Conservation (phyloP, 2,329 filamentous ascomycete species). For the Xylariaceae sp. region DNA sequence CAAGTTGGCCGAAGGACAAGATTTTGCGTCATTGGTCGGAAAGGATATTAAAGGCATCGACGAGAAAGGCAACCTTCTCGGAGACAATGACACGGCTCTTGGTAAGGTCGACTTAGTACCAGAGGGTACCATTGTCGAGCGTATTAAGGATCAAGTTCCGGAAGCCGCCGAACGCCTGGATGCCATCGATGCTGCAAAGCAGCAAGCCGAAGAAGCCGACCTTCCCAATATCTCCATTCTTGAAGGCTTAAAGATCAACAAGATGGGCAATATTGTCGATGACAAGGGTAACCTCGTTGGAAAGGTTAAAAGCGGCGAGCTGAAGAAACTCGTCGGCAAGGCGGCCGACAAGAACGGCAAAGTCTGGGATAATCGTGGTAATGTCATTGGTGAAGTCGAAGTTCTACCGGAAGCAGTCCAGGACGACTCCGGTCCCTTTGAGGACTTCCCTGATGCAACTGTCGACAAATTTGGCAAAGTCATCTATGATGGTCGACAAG, state of each 20-base stretch:
- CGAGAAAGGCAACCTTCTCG: slow-evolving; percentile 68
- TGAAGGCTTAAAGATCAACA: slow-evolving; percentile 51
- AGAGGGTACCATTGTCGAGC: slow-evolving; percentile 47
- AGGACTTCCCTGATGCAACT: slow-evolving; percentile 46
- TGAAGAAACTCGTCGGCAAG: slow-evolving; percentile 51
- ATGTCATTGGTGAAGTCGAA: slow-evolving; percentile 48
- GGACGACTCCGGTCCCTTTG: slow-evolving; percentile 45
- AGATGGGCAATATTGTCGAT: slow-evolving; percentile 54
- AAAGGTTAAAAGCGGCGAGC: slow-evolving; percentile 50
- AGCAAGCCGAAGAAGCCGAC: slow-evolving; percentile 25
- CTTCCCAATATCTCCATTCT: slow-evolving; percentile 44
- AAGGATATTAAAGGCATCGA: slow-evolving; percentile 72
- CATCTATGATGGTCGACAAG: slow-evolving; percentile 46
- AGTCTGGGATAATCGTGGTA: slow-evolving; percentile 45
- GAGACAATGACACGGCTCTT: slow-evolving; percentile 68
- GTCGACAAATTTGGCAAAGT: slow-evolving; percentile 48
- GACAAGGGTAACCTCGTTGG: slow-evolving; percentile 52
- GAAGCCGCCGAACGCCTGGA: slow-evolving; percentile 42
- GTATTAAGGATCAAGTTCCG: slow-evolving; percentile 40
- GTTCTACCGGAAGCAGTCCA: slow-evolving; percentile 47
- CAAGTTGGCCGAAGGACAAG: slow-evolving; percentile 44
- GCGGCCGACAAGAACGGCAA: slow-evolving; percentile 53
- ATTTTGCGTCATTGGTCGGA: slow-evolving; percentile 53
- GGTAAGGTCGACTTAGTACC: slow-evolving; percentile 63
- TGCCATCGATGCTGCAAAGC: slow-evolving; percentile 45